Evolutionary conservation across 2,329 filamentous ascomycete species (phyloP).

Genomic region (Ophiobolus disseminans): DNA sequence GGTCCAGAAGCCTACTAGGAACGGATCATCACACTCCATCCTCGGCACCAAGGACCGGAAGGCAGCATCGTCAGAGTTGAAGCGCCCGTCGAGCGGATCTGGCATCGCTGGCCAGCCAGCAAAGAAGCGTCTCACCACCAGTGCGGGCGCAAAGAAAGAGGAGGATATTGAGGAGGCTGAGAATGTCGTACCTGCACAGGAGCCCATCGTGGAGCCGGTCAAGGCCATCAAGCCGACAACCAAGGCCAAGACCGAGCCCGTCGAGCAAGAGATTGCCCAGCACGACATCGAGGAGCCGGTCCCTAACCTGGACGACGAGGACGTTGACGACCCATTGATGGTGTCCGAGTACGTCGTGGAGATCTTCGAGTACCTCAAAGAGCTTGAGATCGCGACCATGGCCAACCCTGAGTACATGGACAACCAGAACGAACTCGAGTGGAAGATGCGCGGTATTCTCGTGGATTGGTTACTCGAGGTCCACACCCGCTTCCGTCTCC

Average conservation of each 20-base stretch:
- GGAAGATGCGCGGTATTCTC: conserved; percentile 97
- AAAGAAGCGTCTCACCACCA: conserved; percentile 72
- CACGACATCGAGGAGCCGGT: conserved; percentile 45
- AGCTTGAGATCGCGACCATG: conserved; percentile 80
- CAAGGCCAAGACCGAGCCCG: conserved; percentile 31
- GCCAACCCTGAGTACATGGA: conserved; percentile 96
- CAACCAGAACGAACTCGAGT: conserved; percentile 92
- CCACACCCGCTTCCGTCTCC: conserved; percentile 92
- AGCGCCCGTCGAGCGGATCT: conserved; percentile 76
- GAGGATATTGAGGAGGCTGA: conserved; percentile 65
- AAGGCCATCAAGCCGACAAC: conserved; percentile 31
- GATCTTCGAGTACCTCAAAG: conserved; percentile 93
- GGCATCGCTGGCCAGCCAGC: conserved; percentile 67
- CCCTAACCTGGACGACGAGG: conserved; percentile 79
- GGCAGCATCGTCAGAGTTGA: conserved; percentile 63
- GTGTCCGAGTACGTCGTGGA: conserved; percentile 96
- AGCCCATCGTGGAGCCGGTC: conserved; percentile 59
- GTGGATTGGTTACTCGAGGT: conserved; percentile 99
- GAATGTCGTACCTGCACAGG: conserved; percentile 62
- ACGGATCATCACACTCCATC: conserved; percentile 66
- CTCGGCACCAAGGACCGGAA: conserved; percentile 76
- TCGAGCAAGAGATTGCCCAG: conserved; percentile 25
- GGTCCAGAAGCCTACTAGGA: conserved; percentile 74
- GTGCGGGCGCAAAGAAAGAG: conserved; percentile 59
- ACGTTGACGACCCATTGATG: conserved; percentile 94